Percentiles rank a stretch among this genome's conserved stretches.
Conservation (phyloP, 2,329 filamentous ascomycete genomes). For the Calonectria ilicicola region DNA sequence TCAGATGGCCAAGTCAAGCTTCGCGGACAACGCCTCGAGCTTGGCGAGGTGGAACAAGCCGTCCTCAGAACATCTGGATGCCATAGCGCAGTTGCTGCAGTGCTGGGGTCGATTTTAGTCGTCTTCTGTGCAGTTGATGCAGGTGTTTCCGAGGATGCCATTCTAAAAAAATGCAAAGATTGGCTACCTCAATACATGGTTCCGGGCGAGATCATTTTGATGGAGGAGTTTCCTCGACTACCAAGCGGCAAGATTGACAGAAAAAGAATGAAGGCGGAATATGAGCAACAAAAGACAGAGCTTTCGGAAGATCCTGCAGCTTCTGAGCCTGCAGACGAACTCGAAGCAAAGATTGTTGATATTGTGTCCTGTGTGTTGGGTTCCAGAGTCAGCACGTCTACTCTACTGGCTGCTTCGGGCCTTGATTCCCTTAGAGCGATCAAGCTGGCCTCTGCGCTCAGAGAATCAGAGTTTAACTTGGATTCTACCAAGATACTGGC, state of each 20-base stretch:
- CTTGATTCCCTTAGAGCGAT: constrained; percentile 71
- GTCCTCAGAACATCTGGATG: constrained; percentile 71
- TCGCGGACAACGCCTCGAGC: constrained; percentile 83
- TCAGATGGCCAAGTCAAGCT: constrained; percentile 87
- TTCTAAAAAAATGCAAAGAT: constrained; percentile 71
- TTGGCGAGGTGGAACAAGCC: constrained; percentile 82
- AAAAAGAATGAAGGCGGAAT: constrained; percentile 69
- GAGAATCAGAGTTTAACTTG: constrained; percentile 65
- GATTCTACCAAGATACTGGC: constrained; percentile 73
- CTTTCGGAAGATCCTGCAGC: constrained; percentile 10
- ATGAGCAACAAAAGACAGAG: constrained; percentile 34
- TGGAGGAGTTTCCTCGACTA: constrained; percentile 76
- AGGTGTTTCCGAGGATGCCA: constrained; percentile 46
- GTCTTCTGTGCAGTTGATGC: constrained; percentile 75
- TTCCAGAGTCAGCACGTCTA: constrained; percentile 48
- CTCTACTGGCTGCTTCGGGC: constrained; percentile 65
- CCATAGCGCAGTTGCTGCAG: constrained; percentile 73
- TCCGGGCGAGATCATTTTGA: constrained; percentile 76
- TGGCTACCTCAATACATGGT: constrained; percentile 91
- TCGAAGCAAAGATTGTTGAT: constrained; percentile 49
- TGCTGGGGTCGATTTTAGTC: constrained; percentile 77
- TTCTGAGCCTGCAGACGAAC: constrained; percentile 33
- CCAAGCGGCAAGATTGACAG: constrained; percentile 88
- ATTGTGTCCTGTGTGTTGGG: constrained; percentile 57
- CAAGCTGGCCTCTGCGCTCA: constrained; percentile 71